phyloP scores from a whole-genome alignment of 2,329 filamentous ascomycete species.

The Fusarium udum region DNA sequence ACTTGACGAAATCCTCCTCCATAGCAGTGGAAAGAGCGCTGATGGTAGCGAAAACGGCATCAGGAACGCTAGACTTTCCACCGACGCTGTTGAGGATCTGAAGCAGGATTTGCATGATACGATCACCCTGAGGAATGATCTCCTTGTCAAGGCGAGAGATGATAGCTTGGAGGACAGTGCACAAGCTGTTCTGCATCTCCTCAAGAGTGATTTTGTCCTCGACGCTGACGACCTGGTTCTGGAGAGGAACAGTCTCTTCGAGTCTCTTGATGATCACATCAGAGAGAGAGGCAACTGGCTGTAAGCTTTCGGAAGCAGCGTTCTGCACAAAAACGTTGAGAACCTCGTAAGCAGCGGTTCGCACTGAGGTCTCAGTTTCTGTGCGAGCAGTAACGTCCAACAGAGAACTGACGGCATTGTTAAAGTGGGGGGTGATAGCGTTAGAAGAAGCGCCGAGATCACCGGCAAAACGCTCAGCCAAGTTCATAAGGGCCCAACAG shows the following conservation, averaged over 20 bases:
- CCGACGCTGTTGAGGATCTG: constrained; percentile 81
- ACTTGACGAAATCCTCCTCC: constrained; percentile 93
- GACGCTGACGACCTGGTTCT: constrained; percentile 92
- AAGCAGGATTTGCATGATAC: constrained; percentile 90
- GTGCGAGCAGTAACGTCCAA: constrained; percentile 84
- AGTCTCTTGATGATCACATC: constrained; percentile 90
- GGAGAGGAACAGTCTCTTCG: constrained; percentile 88
- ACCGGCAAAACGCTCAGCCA: constrained; percentile 93
- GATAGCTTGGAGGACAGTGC: constrained; percentile 90
- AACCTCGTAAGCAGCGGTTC: constrained; percentile 96
- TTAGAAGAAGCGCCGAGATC: constrained; percentile 82
- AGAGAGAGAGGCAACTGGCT: constrained; percentile 81
- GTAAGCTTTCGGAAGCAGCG: constrained; percentile 85
- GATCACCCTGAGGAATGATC: constrained; percentile 87
- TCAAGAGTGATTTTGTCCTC: constrained; percentile 96
- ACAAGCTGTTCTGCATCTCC: constrained; percentile 96
- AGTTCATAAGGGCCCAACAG: constrained; percentile 99
- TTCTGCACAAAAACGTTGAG: constrained; percentile 94
- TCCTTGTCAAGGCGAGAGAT: constrained; percentile 91
- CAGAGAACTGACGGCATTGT: constrained; percentile 87
- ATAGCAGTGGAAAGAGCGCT: constrained; percentile 91
- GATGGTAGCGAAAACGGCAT: constrained; percentile 91
- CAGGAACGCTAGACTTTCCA: constrained; percentile 91
- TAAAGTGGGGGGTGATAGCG: constrained; percentile 89
- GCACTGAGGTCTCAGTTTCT: constrained; percentile 86